Evolutionary conservation across 1,284 basidiomycete species (phyloP).

Genomic region (Malassezia furfur): DNA sequence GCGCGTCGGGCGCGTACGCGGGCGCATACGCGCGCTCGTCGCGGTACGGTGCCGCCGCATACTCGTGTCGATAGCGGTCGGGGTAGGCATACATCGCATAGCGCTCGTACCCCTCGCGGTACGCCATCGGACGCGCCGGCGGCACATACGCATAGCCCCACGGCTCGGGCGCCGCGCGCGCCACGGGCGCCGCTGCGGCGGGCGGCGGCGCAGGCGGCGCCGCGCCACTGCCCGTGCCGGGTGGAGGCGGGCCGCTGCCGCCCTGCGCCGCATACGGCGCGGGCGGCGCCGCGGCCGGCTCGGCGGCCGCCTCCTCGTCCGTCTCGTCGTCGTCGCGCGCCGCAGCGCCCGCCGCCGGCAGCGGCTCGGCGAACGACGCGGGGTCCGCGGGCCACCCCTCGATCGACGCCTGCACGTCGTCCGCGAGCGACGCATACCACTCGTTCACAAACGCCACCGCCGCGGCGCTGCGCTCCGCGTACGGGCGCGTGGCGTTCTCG

Average conservation of each 20-base stretch:
- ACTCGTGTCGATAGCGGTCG: not conserved
- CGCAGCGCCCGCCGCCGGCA: not conserved
- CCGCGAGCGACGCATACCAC: constrained; percentile 12
- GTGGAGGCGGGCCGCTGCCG: no score
- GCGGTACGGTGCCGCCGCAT: not conserved
- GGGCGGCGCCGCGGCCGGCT: not conserved
- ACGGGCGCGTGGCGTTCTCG: constrained; percentile 23
- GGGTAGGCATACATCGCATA: not conserved
- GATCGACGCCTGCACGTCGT: constrained; percentile 6
- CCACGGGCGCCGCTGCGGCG: no score
- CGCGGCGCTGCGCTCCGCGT: constrained; percentile 16
- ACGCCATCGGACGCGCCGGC: constrained; percentile 2
- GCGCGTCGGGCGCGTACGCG: not conserved
- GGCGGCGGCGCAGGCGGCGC: not conserved
- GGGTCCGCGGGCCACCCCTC: constrained; percentile 11
- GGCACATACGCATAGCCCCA: not conserved
- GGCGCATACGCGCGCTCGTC: not conserved
- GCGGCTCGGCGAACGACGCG: not conserved
- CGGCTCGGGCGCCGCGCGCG: not conserved
- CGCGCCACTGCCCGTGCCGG: not conserved
- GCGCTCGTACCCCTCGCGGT: constrained; percentile 8
- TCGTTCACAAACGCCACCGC: constrained; percentile 8
- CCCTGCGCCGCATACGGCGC: no score
- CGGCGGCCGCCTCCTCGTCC: constrained; percentile 11
- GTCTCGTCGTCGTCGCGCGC: constrained; percentile 14